Conservation (phyloP, 2,329 filamentous ascomycete genomes). For the Ophiostoma perfectum region DNA sequence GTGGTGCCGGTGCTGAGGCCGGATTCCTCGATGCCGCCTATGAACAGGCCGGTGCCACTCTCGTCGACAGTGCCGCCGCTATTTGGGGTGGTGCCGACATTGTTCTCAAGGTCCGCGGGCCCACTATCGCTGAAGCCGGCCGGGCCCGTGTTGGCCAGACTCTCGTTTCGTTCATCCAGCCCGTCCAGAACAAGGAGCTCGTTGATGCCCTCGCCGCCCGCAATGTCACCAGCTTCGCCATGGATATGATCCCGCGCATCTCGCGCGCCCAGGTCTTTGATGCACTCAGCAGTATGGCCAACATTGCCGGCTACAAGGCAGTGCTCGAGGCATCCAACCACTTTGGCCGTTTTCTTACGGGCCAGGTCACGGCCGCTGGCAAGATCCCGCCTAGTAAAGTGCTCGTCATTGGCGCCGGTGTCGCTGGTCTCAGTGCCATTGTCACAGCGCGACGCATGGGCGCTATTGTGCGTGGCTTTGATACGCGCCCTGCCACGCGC, state of each 20-base stretch:
- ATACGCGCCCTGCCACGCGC: constrained; percentile 79
- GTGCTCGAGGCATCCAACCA: constrained; percentile 84
- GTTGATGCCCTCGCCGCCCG: constrained; percentile 67
- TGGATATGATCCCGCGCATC: constrained; percentile 90
- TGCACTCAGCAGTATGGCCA: constrained; percentile 86
- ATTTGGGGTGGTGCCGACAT: constrained; percentile 74
- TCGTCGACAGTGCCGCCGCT: constrained; percentile 58
- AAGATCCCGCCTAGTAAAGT: constrained; percentile 89
- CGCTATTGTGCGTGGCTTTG: constrained; percentile 83
- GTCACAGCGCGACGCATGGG: constrained; percentile 80
- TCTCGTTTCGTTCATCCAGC: constrained; percentile 77
- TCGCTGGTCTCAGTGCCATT: constrained; percentile 83
- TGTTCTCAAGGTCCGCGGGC: constrained; percentile 76
- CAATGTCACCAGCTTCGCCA: constrained; percentile 73
- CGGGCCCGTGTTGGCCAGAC: constrained; percentile 64
- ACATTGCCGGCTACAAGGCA: constrained; percentile 90
- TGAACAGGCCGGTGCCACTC: constrained; percentile 67
- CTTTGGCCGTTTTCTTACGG: constrained; percentile 82
- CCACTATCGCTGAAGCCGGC: constrained; percentile 63
- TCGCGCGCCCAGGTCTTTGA: constrained; percentile 85
- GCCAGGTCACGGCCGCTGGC: constrained; percentile 83
- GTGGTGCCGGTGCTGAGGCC: constrained; percentile 70
- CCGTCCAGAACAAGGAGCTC: constrained; percentile 69
- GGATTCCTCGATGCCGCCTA: constrained; percentile 76
- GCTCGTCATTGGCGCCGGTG: constrained; percentile 82